phyloP scores from a whole-genome alignment of 208 protist genomes.

The Leishmania arabica region DNA sequence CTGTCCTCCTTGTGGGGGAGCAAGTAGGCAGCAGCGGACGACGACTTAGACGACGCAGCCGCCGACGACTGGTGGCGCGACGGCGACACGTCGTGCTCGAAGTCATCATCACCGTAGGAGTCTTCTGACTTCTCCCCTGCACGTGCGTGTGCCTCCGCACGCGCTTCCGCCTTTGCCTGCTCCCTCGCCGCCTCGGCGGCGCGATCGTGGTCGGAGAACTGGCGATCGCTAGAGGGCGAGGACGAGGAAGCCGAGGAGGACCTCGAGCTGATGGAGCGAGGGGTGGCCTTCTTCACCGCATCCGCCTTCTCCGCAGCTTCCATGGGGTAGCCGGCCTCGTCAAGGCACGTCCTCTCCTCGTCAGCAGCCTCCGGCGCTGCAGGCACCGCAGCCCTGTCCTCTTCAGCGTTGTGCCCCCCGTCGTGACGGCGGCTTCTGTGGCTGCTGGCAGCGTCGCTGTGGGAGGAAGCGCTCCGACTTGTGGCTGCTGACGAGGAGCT shows the following conservation, averaged over 20 bases:
- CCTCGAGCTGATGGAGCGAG: neutral
- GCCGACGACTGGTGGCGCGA: neutral
- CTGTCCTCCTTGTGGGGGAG: slow-evolving; percentile 2
- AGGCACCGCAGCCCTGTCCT: neutral
- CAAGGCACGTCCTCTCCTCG: neutral
- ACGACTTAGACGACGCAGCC: slow-evolving; percentile 5
- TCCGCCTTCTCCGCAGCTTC: neutral
- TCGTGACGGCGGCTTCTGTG: slow-evolving; percentile 9
- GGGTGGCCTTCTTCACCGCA: neutral
- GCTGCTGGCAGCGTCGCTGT: neutral
- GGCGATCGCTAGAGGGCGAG: neutral
- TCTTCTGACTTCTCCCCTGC: neutral
- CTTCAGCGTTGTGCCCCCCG: slow-evolving; percentile 10
- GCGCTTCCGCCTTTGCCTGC: slow-evolving; percentile 5
- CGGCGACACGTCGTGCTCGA: slow-evolving; percentile 30
- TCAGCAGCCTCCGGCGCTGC: neutral
- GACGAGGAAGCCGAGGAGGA: slow-evolving; percentile 9
- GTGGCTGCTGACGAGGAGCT: slow-evolving; percentile 28
- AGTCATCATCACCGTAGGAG: slow-evolving; percentile 40
- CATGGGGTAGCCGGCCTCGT: neutral
- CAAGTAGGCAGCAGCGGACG: slow-evolving; percentile 13
- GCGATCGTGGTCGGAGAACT: neutral
- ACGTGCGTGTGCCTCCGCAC: neutral
- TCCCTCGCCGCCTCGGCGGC: neutral
- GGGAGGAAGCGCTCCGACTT: slow-evolving; percentile 27